Evolutionary conservation across 441 rosid species (phyloP).

Genomic region (Corymbia calophylla): DNA sequence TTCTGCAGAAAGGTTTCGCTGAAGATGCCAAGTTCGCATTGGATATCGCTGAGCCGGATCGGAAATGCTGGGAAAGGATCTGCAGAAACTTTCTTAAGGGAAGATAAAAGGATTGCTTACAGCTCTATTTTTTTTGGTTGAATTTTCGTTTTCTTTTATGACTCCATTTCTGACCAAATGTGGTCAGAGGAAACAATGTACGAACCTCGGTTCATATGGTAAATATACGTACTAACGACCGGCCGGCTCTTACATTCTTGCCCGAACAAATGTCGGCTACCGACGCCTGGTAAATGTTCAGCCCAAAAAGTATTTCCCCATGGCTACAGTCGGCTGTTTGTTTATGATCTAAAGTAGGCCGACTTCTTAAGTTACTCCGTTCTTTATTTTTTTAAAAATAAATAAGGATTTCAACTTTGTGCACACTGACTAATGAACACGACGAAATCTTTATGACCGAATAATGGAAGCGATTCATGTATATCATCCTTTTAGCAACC

Average conservation of each 20-base stretch:
- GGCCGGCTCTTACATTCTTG: not conserved
- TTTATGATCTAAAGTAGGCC: not conserved
- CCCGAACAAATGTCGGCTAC: not conserved
- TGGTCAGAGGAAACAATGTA: not conserved
- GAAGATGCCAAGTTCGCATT: slow-evolving; percentile 48
- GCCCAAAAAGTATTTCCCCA: not conserved
- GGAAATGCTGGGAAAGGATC: slow-evolving; percentile 51
- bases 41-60: slow-evolving; percentile 57
- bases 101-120: not conserved
- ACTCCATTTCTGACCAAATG: not conserved
- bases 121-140: not conserved
- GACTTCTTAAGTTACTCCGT: not conserved
- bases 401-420: not conserved
- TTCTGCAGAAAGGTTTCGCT: slow-evolving; percentile 44
- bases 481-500: not conserved
- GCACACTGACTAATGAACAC: not conserved
- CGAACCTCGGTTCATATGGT: not conserved
- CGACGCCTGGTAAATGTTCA: not conserved
- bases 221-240: not conserved
- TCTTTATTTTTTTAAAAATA: not conserved
- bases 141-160: not conserved
- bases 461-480: not conserved
- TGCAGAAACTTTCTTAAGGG: slow-evolving; percentile 69
- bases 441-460: not conserved
- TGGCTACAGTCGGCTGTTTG: not conserved